Evolutionary conservation across 2,329 filamentous ascomycete species (phyloP), one percentile per base, ranked within the genome.

Genomic region (Cordyceps sp.): DNA sequence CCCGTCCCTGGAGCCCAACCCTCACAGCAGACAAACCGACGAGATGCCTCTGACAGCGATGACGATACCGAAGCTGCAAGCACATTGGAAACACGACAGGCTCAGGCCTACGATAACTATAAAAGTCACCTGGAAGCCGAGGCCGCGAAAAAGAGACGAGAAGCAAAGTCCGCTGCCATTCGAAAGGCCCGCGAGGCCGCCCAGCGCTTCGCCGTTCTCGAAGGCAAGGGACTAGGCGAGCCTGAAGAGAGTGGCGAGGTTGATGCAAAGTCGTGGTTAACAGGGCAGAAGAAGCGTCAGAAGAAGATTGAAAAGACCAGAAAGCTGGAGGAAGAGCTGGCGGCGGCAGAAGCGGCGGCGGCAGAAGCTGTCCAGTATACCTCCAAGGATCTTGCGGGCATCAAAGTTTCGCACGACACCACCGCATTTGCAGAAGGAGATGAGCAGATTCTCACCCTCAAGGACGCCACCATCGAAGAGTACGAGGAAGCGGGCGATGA

Each of bases 381-480:
- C 1, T 73, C 83, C 4, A 78, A 79, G 37, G 86, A 96, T 49
- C 63, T 96, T 30, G 79, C 84, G 1, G 90, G 88, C 24, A 76
- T 98, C 44, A 90, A 83, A 50, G 88, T 98, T 32, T 86, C 77
- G 5, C 90, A 98, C 51, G 84, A 93, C 50, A 57, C 86, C 36
- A 72, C 71, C 5, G 71, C 81, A 16, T 88, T 98, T 39, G 74
- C 82, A 17, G 83, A 84, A 32, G 78, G 72, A 14, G 76, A 82
- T 36, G 86, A 93, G 36, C 85, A 96, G 49, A 74, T 98, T 21
- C 62, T 98, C 33, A 94, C 88, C 0, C 67, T 98, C n/a, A 94
- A 93, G 49, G 90, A 98, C 55, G 72, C 80, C 1, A 83, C 81
- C 1, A 83, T 98, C 33, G 72, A 85, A 30, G 73, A 82, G 36